A percentile compares a stretch with the other conserved stretches of the same genome.
Conservation (phyloP, 2,329 filamentous ascomycete species). For the Phoma sp. region DNA sequence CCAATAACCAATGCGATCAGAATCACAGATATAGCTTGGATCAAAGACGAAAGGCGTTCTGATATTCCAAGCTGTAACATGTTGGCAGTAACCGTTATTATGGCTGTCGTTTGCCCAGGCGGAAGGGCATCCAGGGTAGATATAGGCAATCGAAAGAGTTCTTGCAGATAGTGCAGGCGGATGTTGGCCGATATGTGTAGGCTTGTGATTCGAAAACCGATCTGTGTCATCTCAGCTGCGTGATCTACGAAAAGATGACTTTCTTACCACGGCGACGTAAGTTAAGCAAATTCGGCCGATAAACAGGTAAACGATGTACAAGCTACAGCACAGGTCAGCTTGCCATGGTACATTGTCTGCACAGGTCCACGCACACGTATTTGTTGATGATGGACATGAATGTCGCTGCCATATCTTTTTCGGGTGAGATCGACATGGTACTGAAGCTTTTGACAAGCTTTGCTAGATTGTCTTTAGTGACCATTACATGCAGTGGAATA, state of each 20-base stretch:
- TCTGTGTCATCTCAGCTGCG: constrained; percentile 19
- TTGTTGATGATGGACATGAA: constrained; percentile 26
- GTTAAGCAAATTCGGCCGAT: constrained; percentile 61
- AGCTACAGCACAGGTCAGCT: neutral
- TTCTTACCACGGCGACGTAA: constrained; percentile 60
- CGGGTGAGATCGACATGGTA: neutral
- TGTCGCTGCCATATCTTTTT: neutral
- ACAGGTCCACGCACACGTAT: constrained; percentile 22
- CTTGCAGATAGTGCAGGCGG: constrained; percentile 32
- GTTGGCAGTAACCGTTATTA: constrained; percentile 38
- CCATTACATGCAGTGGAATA: constrained; percentile 35
- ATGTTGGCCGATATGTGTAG: constrained; percentile 35
- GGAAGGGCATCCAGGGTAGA: constrained; percentile 35
- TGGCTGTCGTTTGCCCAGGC: constrained; percentile 34
- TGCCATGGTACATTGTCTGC: neutral
- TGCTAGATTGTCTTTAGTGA: constrained; percentile 1
- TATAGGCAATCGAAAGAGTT: constrained; percentile 33
- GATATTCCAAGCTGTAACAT: constrained; percentile 39
- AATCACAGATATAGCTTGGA: constrained; percentile 34
- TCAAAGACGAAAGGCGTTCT: constrained; percentile 32
- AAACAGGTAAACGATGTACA: constrained; percentile 64
- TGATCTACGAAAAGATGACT: neutral
- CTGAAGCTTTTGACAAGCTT: constrained; percentile 25
- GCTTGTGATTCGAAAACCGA: constrained; percentile 35
- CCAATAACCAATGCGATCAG: constrained; percentile 31